Base-by-base conservation (phyloP, 2,329 filamentous ascomycete genomes). In the Elsinoe fawcettii region DNA sequence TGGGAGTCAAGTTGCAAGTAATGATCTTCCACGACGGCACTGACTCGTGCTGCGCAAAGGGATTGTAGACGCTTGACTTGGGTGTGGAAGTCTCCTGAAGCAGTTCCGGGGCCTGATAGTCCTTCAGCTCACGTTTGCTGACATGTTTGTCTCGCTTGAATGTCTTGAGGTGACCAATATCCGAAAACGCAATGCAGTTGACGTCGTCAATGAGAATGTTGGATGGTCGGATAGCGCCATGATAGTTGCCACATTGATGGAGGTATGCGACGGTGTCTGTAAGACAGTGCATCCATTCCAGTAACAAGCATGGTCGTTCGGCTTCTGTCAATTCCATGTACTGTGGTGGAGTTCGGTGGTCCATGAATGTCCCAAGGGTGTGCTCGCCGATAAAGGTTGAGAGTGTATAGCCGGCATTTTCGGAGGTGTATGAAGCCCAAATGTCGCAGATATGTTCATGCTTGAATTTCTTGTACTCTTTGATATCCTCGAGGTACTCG, bases 261-360 rank as follows among this genome's bases (percentile, higher is more conserved):
- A 90, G 71, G 60, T 80, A 86, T 55, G 83, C 81, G 14, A 90
- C 66, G 1, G 85, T 83, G 66, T 88, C 84, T 39, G 80, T 77
- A 3, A 90, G 76, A 66, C 87, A 90, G 65, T 87, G 82, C 64
- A 90, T 80, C 87, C 87, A 90, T 67, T 87, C 84, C 66, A 88
- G 75, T 4, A 89, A 68, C 14, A 86, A 72, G 46, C 75, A 73
- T 32, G 83, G 77, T 23, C 85, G 77, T 39, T 80, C 77, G 53
- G 76, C 74, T 66, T 87, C 86, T 2, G 80, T 64, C 9, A 88
- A 68, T 55, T 78, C 80, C 64, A 86, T 84, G 67, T 86, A 78
- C 20, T 80, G 78, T 20, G 78, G 73, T 1, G 86, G 83, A 4
- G 80, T 80, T 3, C 75, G 69, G 54, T 80, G 81, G 14, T 82